Evolutionary conservation across 495 filamentous ascomycete genomes (phyloP), one percentile per base, ranked within the genome.

Genomic region (Neurospora sublineolata): DNA sequence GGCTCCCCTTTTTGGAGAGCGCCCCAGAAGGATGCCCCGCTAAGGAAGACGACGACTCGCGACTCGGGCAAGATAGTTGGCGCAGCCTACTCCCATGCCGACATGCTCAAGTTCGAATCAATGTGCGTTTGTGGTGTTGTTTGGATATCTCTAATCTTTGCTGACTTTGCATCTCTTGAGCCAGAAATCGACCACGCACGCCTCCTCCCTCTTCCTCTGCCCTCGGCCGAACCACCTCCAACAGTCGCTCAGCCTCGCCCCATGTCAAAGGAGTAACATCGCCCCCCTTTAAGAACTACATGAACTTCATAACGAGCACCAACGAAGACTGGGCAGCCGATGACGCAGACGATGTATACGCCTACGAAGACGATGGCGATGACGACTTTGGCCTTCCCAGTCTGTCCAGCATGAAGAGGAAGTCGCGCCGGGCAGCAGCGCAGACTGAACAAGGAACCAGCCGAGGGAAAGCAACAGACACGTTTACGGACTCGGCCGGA

Each of bases 321-420:
- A 88, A 92, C 73, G 87, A 89, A 80, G 89, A 92, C 77, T 97
- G 93, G 93, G 86, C 85, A 70, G 84, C 86, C 18, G 88, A 90
- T 70, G 86, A 89, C 39, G 84, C 86, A 20, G 91, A 91, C 40
- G 90, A 92, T 58, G 88, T 90, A 68, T 89, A 93, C 80, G 87
- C 87, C 60, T 93, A 91, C 77, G 92, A 92, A 68, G 77, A 77
- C 75, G 84, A 91, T 69, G 91, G 93, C 73, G 94, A 96, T 75
- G 94, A 97, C 81, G 94, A 97, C 76, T 97, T 97, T 80, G 94
- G 94, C 9, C 85, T 97, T 37, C 94, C 94, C 14, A 97, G 93
- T 76, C 86, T 97, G 75, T 89, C 93, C 18, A 97, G 90, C 76
- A 94, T 94, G 91, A 88, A 93, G 73, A 84, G 90, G 73, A 91